Evolutionary conservation across 2,329 filamentous ascomycete genomes (phyloP), one percentile per base, ranked within the genome.

Genomic region (Hymenoscyphus fraxineus): DNA sequence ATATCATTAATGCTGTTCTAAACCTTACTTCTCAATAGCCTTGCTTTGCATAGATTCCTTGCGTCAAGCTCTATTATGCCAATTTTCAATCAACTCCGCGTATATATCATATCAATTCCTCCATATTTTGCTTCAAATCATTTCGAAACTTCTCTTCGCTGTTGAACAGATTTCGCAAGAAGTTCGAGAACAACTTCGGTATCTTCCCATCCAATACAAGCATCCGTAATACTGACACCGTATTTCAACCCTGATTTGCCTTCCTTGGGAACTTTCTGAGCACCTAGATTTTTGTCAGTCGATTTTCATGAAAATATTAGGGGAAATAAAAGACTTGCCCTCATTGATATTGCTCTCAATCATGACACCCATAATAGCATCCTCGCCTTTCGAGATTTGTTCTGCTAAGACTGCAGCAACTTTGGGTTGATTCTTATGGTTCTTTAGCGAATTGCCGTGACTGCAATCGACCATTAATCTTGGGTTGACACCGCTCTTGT

Each of bases 291-390:
- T 68, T 61, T 69, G 64, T 59, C 58, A 58, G 32, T 2, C 54
- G 31, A n/a, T n/a, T n/a, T 0, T 19, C 44, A n/a, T 40, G 16
- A 10, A 58, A 13, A 12, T 7, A 32, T 12, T 31, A 12, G 15
- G 3, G 15, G 15, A 15, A 3, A 7, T 0, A 38, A 55, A 59
- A 39, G 38, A 63, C 69, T 73, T 77, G 90, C 91, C 93, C 80
- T 97, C 94, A 73, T 94, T 90, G 80, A 98, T 96, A 78, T 98
- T 91, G 78, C 91, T 96, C 82, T 99, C 95, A 74, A 99, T 96
- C 95, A 99, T 99, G 66, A 98, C 92, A 73, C 95, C 95, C 87
- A 97, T 94, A 74, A 99, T 95, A 59, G 83, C 89, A 27, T 72
- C 65, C 80, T 98, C 94, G 41, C 95, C 95, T 64, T 84, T 86